phyloP scores from a whole-genome alignment of 2,329 filamentous ascomycete species.

The Penicillium verrucosum region DNA sequence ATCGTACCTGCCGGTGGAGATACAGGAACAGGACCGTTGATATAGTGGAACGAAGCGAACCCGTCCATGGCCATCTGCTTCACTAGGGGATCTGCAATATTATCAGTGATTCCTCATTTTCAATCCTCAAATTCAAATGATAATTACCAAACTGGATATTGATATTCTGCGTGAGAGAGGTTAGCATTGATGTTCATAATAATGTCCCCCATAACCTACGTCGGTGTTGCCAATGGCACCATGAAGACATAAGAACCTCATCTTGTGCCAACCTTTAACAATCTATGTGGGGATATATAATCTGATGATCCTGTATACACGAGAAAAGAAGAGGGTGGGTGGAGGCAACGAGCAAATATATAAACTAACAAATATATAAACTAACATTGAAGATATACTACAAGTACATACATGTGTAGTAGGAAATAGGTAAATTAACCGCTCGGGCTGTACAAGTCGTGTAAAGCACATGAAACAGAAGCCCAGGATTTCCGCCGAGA shows the following conservation, averaged over 20 bases:
- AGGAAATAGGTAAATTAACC: not conserved
- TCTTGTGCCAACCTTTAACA: slow-evolving; percentile 9
- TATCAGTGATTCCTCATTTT: not conserved
- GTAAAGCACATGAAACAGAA: not conserved
- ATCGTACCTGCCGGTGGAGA: slow-evolving; percentile 17
- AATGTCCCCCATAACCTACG: slow-evolving; percentile 12
- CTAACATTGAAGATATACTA: not conserved
- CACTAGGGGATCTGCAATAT: slow-evolving; percentile 15
- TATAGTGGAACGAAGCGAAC: slow-evolving; percentile 22
- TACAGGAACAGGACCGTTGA: slow-evolving; percentile 20
- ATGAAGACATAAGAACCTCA: slow-evolving; percentile 30
- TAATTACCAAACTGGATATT: slow-evolving; percentile 17
- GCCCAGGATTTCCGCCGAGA: slow-evolving; percentile 1
- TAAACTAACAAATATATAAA: not conserved
- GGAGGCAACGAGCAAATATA: not conserved
- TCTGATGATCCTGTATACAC: slow-evolving; percentile 7
- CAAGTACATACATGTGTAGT: not conserved
- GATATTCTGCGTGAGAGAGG: slow-evolving; percentile 14
- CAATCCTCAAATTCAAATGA: not conserved
- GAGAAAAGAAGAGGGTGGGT: not conserved
- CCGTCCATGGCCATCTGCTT: slow-evolving; percentile 18
- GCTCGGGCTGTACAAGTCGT: slow-evolving; percentile 5
- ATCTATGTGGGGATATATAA: not conserved
- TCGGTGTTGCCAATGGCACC: slow-evolving; percentile 30
- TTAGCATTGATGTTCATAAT: not conserved